Percentiles rank a stretch among this genome's conserved stretches.
Evolutionary conservation across 768 basidiomycete species (phyloP).

Genomic region (Russula ochroleuca): DNA sequence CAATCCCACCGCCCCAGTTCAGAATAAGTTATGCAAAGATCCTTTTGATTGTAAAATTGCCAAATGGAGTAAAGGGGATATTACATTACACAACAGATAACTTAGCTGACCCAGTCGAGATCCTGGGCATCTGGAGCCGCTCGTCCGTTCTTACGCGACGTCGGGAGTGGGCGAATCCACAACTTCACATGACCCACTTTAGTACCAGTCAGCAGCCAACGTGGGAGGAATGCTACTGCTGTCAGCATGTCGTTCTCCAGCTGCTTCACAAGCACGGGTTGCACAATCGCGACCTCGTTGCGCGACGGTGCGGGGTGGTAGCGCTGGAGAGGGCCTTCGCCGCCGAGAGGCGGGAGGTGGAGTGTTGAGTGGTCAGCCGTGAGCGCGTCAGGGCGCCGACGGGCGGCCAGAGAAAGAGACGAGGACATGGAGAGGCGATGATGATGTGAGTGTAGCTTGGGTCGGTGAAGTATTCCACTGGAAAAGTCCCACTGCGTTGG

Average conservation of each 20-base stretch:
- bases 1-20: background rate
- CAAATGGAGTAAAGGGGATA: background rate
- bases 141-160: slow-evolving; percentile 19
- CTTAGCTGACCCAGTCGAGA: slow-evolving; percentile 20
- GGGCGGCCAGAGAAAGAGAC: slow-evolving; percentile 65
- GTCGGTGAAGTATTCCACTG: slow-evolving; percentile 83
- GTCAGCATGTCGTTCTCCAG: slow-evolving; percentile 78
- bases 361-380: slow-evolving; percentile 49
- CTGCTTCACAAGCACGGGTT: slow-evolving; percentile 85
- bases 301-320: slow-evolving; percentile 89
- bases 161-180: slow-evolving; percentile 71
- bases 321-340: slow-evolving; percentile 45
- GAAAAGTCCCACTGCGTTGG: slow-evolving; percentile 87
- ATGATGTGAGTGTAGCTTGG: slow-evolving; percentile 66
- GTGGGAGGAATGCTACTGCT: slow-evolving; percentile 70
- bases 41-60: background rate
- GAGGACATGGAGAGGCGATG: slow-evolving; percentile 78
- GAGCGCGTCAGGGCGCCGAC: slow-evolving; percentile 40
- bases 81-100: background rate
- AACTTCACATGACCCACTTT: slow-evolving; percentile 74
- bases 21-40: slow-evolving; percentile 11
- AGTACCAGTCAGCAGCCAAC: slow-evolving; percentile 72
- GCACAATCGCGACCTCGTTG: slow-evolving; percentile 84
- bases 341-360: slow-evolving; percentile 47
- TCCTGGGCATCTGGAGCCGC: slow-evolving; percentile 16